Conservation (phyloP, 2,329 filamentous ascomycete genomes). For the Zymoseptoria pseudotritici region DNA sequence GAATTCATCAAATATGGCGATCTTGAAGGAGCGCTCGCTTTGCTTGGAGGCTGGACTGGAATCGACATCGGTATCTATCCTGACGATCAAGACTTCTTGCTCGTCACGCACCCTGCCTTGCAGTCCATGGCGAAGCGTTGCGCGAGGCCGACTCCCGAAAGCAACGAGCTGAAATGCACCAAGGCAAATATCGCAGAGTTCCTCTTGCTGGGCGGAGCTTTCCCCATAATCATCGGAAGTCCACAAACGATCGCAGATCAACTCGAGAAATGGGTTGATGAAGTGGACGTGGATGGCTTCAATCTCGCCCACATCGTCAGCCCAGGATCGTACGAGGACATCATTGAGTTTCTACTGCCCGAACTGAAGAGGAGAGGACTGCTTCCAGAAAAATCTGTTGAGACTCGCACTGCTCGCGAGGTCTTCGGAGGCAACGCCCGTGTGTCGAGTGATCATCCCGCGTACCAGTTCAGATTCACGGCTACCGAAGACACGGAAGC, state of each 20-base stretch:
- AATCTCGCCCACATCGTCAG: slow-evolving; percentile 43
- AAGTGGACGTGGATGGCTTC: slow-evolving; percentile 38
- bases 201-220: slow-evolving; percentile 43
- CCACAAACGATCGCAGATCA: slow-evolving; percentile 41
- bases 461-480: too few species aligned
- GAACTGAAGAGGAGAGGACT: slow-evolving; percentile 36
- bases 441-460: too few species aligned
- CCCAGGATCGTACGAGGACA: slow-evolving; percentile 47
- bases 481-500: too few species aligned
- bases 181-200: slow-evolving; percentile 35
- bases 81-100: slow-evolving; percentile 36
- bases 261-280: slow-evolving; percentile 41
- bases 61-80: slow-evolving; percentile 54
- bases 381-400: slow-evolving; percentile 19
- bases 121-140: slow-evolving; percentile 35
- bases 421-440: too few species aligned
- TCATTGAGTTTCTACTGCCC: slow-evolving; percentile 44
- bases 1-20: slow-evolving; percentile 54
- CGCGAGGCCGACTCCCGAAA: slow-evolving; percentile 33
- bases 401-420: too few species aligned
- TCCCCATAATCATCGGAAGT: slow-evolving; percentile 43
- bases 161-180: slow-evolving; percentile 35
- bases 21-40: slow-evolving; percentile 56
- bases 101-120: slow-evolving; percentile 26
- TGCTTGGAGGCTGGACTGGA: slow-evolving; percentile 55